A percentile compares a stretch with the other conserved stretches of the same genome.
These are phyloP conservation scores for Pouteria campechiana DNA, from an alignment of 179 eudicot genomes.

Conservation along the genomic window DNA sequence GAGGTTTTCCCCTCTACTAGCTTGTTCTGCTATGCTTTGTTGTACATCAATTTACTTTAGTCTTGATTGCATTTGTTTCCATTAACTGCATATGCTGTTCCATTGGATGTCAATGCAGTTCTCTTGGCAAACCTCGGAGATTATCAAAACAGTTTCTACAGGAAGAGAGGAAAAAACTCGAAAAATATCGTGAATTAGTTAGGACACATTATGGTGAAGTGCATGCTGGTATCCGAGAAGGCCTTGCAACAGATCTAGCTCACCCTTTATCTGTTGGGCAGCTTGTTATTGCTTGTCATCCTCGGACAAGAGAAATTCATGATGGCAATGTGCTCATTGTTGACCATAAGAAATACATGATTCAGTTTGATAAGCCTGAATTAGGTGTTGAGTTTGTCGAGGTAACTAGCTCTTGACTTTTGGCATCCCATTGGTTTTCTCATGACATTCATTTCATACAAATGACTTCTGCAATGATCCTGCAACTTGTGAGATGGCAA, in stretches of 20 bases:
- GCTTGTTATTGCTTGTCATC: slow-evolving; percentile 92
- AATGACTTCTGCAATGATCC: no score
- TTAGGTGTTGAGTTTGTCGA: slow-evolving; percentile 94
- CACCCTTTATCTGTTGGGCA: slow-evolving; percentile 95
- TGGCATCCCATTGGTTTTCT: background rate
- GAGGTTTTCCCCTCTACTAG: slow-evolving; percentile 34
- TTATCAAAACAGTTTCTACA: slow-evolving; percentile 83
- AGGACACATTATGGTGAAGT: slow-evolving; percentile 88
- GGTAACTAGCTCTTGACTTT: slow-evolving; percentile 30
- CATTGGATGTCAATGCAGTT: slow-evolving; percentile 45
- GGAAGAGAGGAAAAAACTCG: slow-evolving; percentile 92
- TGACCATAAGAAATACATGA: slow-evolving; percentile 70
- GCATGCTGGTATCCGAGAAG: slow-evolving; percentile 78
- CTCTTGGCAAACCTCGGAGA: slow-evolving; percentile 93
- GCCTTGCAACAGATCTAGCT: slow-evolving; percentile 93
- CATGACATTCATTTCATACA: background rate
- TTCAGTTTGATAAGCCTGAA: slow-evolving; percentile 93
- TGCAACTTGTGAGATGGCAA: no score
- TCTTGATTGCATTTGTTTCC: no score
- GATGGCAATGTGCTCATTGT: slow-evolving; percentile 90
- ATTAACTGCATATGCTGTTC: no score
- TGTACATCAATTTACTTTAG: no score
- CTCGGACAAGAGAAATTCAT: slow-evolving; percentile 84
- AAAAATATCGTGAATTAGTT: slow-evolving; percentile 85
- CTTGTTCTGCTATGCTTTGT: no score